Conservation (phyloP, 345 rosid species). For the Punica granatum region DNA sequence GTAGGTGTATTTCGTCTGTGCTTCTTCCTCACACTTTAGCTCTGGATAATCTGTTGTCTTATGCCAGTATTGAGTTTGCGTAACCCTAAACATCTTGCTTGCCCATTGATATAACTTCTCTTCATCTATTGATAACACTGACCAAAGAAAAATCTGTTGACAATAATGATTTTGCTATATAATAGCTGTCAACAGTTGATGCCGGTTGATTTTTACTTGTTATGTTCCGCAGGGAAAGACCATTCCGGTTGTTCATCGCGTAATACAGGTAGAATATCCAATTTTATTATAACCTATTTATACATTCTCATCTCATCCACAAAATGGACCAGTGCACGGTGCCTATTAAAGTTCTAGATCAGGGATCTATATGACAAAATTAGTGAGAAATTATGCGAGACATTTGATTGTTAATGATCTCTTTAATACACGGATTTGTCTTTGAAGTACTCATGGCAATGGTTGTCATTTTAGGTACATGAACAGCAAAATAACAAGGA, state of each 20-base stretch:
- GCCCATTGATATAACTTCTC: neutral
- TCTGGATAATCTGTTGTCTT: neutral
- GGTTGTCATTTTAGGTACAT: slow-evolving; percentile 52
- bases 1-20: slow-evolving; percentile 31
- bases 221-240: slow-evolving; percentile 56
- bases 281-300: neutral
- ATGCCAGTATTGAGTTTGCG: neutral
- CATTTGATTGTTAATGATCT: neutral
- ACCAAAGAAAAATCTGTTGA: no score
- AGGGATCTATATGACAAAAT: no score
- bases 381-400: neutral
- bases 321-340: neutral
- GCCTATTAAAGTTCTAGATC: no score
- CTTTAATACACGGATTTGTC: neutral
- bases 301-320: neutral
- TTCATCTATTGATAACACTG: neutral
- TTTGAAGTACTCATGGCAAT: neutral
- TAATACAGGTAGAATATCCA: slow-evolving; percentile 55
- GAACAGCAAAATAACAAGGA: slow-evolving; percentile 65
- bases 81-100: neutral
- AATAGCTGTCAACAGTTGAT: neutral
- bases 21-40: neutral
- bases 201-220: neutral
- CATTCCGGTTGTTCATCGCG: slow-evolving; percentile 94
- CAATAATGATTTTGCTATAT: neutral